These are phyloP conservation scores for Lojkania enalia DNA, from an alignment of 2,329 filamentous ascomycete species.

Conservation along the genomic window DNA sequence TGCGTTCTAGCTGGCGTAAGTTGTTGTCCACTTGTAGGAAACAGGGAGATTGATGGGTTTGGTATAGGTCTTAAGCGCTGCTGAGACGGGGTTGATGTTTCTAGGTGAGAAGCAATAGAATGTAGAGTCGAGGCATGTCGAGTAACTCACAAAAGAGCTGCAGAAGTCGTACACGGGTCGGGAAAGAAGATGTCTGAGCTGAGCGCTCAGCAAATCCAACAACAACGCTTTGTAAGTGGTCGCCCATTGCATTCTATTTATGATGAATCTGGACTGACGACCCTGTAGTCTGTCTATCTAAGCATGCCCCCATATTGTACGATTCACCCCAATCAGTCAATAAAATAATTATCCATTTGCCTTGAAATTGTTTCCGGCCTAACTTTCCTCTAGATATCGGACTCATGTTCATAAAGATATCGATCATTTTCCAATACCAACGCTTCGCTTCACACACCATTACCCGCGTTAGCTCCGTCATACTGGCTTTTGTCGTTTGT, in stretches of 20 bases:
- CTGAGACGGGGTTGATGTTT: background rate
- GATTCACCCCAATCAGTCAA: too few relatives aligned
- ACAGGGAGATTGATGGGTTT: background rate
- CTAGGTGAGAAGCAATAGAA: background rate
- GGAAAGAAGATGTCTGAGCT: background rate
- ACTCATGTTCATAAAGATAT: conserved; percentile 1
- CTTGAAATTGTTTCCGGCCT: background rate
- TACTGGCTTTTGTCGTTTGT: background rate
- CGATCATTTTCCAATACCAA: background rate
- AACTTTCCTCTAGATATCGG: background rate
- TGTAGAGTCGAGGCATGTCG: background rate
- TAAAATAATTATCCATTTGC: too few relatives aligned
- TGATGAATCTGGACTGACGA: background rate
- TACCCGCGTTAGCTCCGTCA: background rate
- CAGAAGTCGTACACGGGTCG: background rate
- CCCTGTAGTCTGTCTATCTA: background rate
- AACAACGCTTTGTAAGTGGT: background rate
- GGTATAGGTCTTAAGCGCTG: background rate
- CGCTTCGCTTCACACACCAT: background rate
- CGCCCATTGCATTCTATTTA: background rate
- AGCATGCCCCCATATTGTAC: background rate
- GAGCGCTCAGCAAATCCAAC: background rate
- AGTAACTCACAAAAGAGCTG: too few relatives aligned
- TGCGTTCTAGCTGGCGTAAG: background rate
- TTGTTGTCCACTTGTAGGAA: background rate